A percentile compares a stretch with the other conserved stretches of the same genome.
These are phyloP conservation scores for Candida sp. DNA, from an alignment of 1,139 yeast genomes.

Conservation along the genomic window DNA sequence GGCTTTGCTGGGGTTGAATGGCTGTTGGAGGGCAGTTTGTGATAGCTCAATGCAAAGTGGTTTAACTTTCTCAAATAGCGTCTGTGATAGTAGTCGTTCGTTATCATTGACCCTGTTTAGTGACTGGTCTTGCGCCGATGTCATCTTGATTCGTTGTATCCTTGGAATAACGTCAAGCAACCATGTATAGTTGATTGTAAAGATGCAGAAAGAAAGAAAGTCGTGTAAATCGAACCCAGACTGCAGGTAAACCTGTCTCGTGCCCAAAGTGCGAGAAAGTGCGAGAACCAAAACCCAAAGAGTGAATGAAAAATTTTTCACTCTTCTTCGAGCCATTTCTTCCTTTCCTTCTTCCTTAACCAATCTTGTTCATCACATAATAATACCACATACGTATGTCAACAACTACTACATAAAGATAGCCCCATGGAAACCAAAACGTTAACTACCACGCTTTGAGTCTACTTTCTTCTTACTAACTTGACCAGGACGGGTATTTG, in stretches of 20 bases:
- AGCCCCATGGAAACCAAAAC: background rate
- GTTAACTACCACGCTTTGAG: conserved; percentile 3
- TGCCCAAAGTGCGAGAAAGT: background rate
- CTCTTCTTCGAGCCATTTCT: background rate
- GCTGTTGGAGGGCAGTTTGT: conserved; percentile 18
- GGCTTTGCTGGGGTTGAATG: conserved; percentile 17
- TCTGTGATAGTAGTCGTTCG: conserved; percentile 26
- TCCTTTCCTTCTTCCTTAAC: conserved; percentile 3
- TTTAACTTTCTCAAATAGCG: conserved; percentile 33
- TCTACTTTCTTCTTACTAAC: conserved; percentile 1
- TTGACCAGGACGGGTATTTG: conserved; percentile 1
- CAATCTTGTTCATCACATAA: background rate
- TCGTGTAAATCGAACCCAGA: background rate
- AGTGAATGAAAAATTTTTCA: background rate
- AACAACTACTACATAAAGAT: background rate
- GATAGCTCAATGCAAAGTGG: conserved; percentile 40
- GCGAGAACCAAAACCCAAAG: background rate
- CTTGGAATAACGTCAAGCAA: background rate
- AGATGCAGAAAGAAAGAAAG: background rate
- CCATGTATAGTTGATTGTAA: background rate
- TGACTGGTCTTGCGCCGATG: background rate
- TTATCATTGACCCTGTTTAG: background rate
- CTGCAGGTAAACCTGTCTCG: background rate
- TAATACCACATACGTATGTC: background rate
- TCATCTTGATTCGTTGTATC: background rate